Evolutionary conservation across 1,284 basidiomycete genomes (phyloP).

Genomic region (Inonotus hispidus): DNA sequence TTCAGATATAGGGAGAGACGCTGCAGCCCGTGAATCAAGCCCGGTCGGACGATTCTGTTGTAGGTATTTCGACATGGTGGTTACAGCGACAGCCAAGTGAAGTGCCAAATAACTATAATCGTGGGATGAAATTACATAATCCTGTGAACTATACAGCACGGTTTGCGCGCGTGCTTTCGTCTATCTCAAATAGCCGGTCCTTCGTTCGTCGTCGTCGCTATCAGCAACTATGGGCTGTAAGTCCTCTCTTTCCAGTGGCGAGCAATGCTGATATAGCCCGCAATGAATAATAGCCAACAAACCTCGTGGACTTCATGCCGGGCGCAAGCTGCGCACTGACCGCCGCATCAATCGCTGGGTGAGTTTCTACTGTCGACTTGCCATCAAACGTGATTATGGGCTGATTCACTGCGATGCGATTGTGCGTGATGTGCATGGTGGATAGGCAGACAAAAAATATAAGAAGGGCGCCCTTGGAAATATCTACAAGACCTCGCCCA

Average conservation of each 20-base stretch:
- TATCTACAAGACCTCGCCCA: slow-evolving; percentile 99
- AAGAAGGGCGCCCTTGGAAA: slow-evolving; percentile 99
- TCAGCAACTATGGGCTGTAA: slow-evolving; percentile 79
- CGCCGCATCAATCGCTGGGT: slow-evolving; percentile 98
- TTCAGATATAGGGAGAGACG: too few species aligned
- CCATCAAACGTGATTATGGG: slow-evolving; percentile 4
- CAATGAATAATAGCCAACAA: slow-evolving; percentile 67
- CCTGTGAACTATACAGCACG: slow-evolving; percentile 2
- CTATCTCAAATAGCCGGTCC: neutral
- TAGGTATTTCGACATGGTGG: neutral
- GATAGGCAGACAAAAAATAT: slow-evolving; percentile 95
- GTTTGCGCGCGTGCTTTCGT: neutral
- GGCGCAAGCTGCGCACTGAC: slow-evolving; percentile 94
- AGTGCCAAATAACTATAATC: neutral
- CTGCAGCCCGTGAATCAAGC: too few species aligned
- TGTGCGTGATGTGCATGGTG: neutral
- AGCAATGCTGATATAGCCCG: slow-evolving; percentile 17
- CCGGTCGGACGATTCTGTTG: neutral
- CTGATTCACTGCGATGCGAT: neutral
- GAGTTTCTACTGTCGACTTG: slow-evolving; percentile 28
- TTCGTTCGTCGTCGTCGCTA: slow-evolving; percentile 19
- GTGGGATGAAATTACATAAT: neutral
- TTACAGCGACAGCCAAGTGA: neutral
- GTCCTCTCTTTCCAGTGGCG: slow-evolving; percentile 26
- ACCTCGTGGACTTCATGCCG: slow-evolving; percentile 99